Base-by-base conservation (phyloP, 2,329 filamentous ascomycete genomes). In the Annulohypoxylon truncatum region DNA sequence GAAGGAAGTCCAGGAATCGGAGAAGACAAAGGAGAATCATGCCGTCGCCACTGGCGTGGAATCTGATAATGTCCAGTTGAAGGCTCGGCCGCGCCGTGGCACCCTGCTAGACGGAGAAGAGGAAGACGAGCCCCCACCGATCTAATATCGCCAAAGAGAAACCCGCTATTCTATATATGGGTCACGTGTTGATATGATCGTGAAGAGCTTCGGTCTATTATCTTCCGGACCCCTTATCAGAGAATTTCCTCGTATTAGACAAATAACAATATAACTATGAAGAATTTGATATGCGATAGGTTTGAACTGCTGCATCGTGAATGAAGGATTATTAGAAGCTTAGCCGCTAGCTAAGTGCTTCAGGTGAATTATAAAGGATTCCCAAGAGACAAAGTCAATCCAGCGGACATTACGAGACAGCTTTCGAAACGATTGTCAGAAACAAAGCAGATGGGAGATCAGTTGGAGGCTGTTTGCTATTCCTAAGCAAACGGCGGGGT, bases 51-150 rank as follows among this genome's bases (percentile, higher is more conserved):
- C 82, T 72, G 73, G 77, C 56, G 42, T 77, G 42, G 75, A 74
- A 42, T 46, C 51, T 26, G 40, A 48, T 29, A 29, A 28, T 28
- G 18, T 40, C 13, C 61, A 63, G 33, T 48, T 70, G 31, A 73
- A 71, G 52, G 67, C 60, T 28, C 74, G 75, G 7, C 69, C 68
- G 13, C 72, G 74, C 8, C 66, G 72, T 18, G 51, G 74, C 22
- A 77, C 75, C 15, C 69, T 77, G 42, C 70, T 77, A n/a, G 75
- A 77, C 28, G 75, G 75, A 29, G 75, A 77, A 48, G 75, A 76
- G 22, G 71, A 58, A 29, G 75, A 76, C 47, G 71, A 74, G 29
- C 72, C 75, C 2, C 75, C 75, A 6, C 75, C 75, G n/a, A 74
- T 76, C 46, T 77, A 67, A 70, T 28, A 24, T 51, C 22, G 24